These are phyloP conservation scores for Alternaria conjuncta DNA, from an alignment of 2,329 filamentous ascomycete species.

Conservation along the genomic window DNA sequence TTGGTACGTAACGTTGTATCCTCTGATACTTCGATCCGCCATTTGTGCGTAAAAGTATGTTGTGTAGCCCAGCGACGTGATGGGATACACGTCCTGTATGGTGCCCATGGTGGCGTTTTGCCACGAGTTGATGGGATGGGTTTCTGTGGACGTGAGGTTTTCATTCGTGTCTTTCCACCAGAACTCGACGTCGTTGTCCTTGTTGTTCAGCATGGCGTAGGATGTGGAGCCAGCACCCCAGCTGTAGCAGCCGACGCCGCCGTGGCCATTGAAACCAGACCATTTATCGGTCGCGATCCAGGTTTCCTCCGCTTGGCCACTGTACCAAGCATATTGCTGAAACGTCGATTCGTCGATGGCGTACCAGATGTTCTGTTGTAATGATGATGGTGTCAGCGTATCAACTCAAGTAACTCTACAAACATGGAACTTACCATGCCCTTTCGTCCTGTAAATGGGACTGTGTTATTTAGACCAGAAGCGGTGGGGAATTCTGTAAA, in stretches of 20 bases:
- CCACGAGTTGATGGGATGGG: conserved; percentile 52
- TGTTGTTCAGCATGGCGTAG: conserved; percentile 54
- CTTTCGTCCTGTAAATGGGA: conserved; percentile 32
- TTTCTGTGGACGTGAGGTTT: conserved; percentile 30
- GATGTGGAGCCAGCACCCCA: conserved; percentile 50
- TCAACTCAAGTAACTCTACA: not conserved
- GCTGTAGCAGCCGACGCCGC: conserved; percentile 53
- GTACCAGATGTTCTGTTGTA: conserved; percentile 50
- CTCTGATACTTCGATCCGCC: conserved; percentile 44
- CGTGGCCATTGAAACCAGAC: conserved; percentile 51
- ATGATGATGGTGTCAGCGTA: not conserved
- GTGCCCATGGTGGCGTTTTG: conserved; percentile 31
- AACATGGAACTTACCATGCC: conserved; percentile 41
- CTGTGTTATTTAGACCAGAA: conserved; percentile 31
- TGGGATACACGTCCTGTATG: conserved; percentile 48
- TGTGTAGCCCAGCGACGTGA: conserved; percentile 51
- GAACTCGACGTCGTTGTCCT: conserved; percentile 48
- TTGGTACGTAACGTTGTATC: conserved; percentile 48
- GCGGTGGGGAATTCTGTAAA: conserved; percentile 47
- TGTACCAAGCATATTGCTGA: conserved; percentile 51
- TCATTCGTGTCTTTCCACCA: conserved; percentile 55
- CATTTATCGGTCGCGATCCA: conserved; percentile 47
- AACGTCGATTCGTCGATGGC: conserved; percentile 50
- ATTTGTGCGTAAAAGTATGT: conserved; percentile 53
- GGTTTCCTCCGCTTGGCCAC: conserved; percentile 38